Conservation (phyloP, 352 stramenopile species). For the Phytophthora niederhauseri region DNA sequence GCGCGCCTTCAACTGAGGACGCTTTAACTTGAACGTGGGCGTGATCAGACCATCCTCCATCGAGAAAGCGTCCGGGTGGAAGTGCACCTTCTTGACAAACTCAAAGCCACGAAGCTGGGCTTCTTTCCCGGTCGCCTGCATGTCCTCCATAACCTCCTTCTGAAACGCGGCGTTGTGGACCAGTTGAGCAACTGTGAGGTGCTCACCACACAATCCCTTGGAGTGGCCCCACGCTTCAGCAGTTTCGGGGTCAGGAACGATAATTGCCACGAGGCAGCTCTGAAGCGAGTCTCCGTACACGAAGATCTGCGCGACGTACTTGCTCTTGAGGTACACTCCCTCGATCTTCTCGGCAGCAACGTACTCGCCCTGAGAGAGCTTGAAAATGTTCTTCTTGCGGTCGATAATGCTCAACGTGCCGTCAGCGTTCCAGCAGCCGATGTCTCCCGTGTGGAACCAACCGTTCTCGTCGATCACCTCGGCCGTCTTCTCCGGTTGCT, state of each 20-base stretch:
- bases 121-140: constrained; percentile 58
- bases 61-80: constrained; percentile 86
- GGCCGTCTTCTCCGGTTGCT: constrained; percentile 92
- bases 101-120: constrained; percentile 93
- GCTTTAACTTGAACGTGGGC: constrained; percentile 96
- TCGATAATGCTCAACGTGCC: constrained; percentile 93
- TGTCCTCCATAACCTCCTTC: constrained; percentile 75
- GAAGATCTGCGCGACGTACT: constrained; percentile 95
- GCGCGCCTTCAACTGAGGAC: constrained; percentile 59
- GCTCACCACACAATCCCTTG: constrained; percentile 25
- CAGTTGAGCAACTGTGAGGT: constrained; percentile 36
- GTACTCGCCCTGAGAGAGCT: constrained; percentile 96
- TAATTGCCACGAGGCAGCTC: constrained; percentile 93
- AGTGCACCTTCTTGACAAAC: constrained; percentile 87
- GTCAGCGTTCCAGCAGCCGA: constrained; percentile 95
- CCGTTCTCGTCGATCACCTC: constrained; percentile 93
- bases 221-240: constrained; percentile 57
- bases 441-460: constrained; percentile 98
- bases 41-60: constrained; percentile 94
- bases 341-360: constrained; percentile 98
- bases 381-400: constrained; percentile 96
- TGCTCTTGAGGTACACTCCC: constrained; percentile 92
- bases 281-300: constrained; percentile 97
- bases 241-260: constrained; percentile 85
- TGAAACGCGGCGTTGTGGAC: constrained; percentile 55